Conservation (phyloP, 768 basidiomycete genomes). For the Tylopilus intermedius region DNA sequence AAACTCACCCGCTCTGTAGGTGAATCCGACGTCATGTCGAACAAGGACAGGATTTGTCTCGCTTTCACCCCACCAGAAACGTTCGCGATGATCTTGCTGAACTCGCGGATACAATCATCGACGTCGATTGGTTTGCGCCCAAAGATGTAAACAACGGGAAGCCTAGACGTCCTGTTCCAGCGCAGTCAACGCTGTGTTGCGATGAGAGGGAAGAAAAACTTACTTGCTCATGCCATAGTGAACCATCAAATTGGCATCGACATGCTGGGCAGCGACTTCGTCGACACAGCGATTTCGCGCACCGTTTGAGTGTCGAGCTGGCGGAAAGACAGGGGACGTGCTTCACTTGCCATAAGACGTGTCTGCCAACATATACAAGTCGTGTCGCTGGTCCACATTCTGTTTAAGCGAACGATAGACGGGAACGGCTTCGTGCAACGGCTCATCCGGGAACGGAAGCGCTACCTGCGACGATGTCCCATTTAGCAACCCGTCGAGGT, state of each 20-base stretch:
- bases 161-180: conserved; percentile 49
- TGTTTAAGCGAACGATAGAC: conserved; percentile 80
- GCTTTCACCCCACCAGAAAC: not conserved
- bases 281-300: too few relatives aligned
- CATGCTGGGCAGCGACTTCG: conserved; percentile 92
- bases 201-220: conserved; percentile 25
- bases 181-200: not conserved
- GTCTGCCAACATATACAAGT: conserved; percentile 91
- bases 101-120: conserved; percentile 42
- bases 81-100: conserved; percentile 34
- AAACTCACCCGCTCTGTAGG: conserved; percentile 56
- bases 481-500: conserved; percentile 4
- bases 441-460: conserved; percentile 95
- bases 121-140: conserved; percentile 66
- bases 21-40: conserved; percentile 73
- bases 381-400: conserved; percentile 31
- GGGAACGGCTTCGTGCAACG: conserved; percentile 79
- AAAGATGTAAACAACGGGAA: conserved; percentile 90
- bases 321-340: not conserved
- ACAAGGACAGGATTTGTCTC: conserved; percentile 44
- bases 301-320: not conserved
- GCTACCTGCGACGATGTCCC: conserved; percentile 53
- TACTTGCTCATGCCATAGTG: conserved; percentile 95
- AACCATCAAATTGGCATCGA: conserved; percentile 84
- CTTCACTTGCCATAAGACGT: too few relatives aligned